These are phyloP conservation scores for Adenanthera pavonina DNA, from an alignment of 306 rosid species.

Conservation along the genomic window DNA sequence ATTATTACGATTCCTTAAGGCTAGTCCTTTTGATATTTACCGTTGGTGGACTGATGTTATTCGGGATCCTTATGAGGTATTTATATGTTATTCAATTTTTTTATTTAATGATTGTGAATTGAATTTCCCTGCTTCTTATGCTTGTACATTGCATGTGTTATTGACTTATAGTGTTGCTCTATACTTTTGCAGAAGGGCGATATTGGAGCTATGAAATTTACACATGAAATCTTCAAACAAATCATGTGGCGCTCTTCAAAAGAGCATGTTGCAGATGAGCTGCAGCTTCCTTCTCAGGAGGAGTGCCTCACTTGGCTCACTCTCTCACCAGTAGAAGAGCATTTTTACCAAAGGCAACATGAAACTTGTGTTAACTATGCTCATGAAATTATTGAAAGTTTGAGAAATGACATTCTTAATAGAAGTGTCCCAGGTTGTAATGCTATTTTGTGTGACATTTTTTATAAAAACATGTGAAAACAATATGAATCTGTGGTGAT, in stretches of 20 bases:
- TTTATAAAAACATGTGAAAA: constrained; percentile 43
- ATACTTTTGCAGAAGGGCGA: constrained; percentile 76
- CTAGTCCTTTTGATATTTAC: constrained; percentile 75
- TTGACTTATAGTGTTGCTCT: constrained; percentile 12
- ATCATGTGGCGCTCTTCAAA: constrained; percentile 98
- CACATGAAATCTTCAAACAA: constrained; percentile 76
- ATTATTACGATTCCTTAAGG: constrained; percentile 76
- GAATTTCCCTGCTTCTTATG: constrained; percentile 13
- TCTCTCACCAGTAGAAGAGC: constrained; percentile 89
- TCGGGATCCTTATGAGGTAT: constrained; percentile 92
- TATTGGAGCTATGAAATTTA: constrained; percentile 74
- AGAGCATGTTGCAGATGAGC: constrained; percentile 80
- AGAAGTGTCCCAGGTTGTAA: constrained; percentile 70
- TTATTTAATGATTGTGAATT: constrained; percentile 25
- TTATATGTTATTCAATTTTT: constrained; percentile 27
- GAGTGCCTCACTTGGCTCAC: constrained; percentile 88
- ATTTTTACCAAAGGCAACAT: constrained; percentile 97
- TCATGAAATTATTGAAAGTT: constrained; percentile 78
- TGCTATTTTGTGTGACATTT: constrained; percentile 34
- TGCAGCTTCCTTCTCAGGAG: constrained; percentile 93
- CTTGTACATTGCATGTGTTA: constrained; percentile 16
- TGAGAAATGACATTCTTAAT: constrained; percentile 75
- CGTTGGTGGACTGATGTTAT: constrained; percentile 98
- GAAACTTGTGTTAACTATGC: constrained; percentile 86
- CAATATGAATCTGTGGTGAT: constrained; percentile 27